Conservation (phyloP, 2,329 filamentous ascomycete species). For the Fusarium pseudocircinatum region DNA sequence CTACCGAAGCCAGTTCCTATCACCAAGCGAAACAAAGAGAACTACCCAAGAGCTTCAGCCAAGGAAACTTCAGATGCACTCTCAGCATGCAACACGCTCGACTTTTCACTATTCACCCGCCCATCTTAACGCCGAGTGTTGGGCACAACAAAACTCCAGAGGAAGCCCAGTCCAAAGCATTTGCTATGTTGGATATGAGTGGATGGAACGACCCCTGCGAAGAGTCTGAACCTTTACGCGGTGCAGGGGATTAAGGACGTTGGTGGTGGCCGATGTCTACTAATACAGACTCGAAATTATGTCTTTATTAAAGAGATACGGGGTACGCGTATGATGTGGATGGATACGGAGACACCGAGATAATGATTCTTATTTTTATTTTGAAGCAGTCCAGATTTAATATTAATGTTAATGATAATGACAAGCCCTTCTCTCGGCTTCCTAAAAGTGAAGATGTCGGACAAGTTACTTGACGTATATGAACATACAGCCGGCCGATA, state of each 20-base stretch:
- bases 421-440: neutral
- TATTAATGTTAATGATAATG: constrained; percentile 30
- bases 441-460: neutral
- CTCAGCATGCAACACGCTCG: neutral
- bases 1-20: neutral
- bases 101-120: constrained; percentile 21
- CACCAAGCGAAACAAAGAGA: no score
- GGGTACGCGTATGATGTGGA: neutral
- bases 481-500: neutral
- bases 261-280: constrained; percentile 30
- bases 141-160: constrained; percentile 32
- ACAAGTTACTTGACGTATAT: neutral
- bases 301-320: constrained; percentile 7
- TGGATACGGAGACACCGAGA: constrained; percentile 13
- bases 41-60: neutral
- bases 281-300: constrained; percentile 35
- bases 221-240: constrained; percentile 44
- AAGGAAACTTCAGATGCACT: constrained; percentile 3
- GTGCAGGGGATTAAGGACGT: constrained; percentile 40
- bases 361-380: constrained; percentile 23
- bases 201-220: constrained; percentile 37
- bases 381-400: constrained; percentile 26
- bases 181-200: neutral
- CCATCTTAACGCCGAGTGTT: constrained; percentile 45
- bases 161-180: constrained; percentile 9